Evolutionary conservation across 257 asterid species (phyloP), one percentile per base, ranked within the genome.

Genomic region (Hygrophila difformis): DNA sequence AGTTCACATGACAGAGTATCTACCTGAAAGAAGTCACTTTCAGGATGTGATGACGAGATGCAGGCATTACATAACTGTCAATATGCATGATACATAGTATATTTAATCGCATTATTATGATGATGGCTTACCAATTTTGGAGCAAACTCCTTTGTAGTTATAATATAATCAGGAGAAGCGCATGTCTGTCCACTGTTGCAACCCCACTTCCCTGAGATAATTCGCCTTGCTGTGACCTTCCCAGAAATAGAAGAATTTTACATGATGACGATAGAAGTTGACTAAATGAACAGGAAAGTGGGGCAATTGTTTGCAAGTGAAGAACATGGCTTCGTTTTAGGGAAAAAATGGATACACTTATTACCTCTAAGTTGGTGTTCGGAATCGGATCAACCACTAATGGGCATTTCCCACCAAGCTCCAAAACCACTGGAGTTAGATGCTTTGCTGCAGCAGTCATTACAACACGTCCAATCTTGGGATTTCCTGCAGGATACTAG

Each of bases 141-240:
- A 44, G 87, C 96, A 66, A 14, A 67, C 8, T 58, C 82, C 63
- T 75, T 77, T 12, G 94, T 75, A 5, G 98, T 89, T 41, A 89
- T 39, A 21, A 73, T 12, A 49, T 89, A 89, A 79, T 89, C 98
- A 19, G 96, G 93, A 21, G 98, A 62, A 53, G 82, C 46, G 28
- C 96, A 89, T 22, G 98, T 81, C 70, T 89, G 98, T 55, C 98
- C 98, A 19, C 68, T 84, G 71, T 85, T 89, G 68, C 91, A 63
- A 54, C 87, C 94, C 96, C 96, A 89, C 64, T 89, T 89, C 55
- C 96, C 98, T 18, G 84, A 75, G 61, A 77, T 73, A 44, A 85
- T 77, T 52, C 98, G 73, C 58, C 83, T 69, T 35, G 73, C 75
- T 4, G 93, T 65, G 53, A 89, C 91, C 97, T 89, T 43, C 36